phyloP scores from a whole-genome alignment of 768 basidiomycete genomes.

The Lentinula edodes region DNA sequence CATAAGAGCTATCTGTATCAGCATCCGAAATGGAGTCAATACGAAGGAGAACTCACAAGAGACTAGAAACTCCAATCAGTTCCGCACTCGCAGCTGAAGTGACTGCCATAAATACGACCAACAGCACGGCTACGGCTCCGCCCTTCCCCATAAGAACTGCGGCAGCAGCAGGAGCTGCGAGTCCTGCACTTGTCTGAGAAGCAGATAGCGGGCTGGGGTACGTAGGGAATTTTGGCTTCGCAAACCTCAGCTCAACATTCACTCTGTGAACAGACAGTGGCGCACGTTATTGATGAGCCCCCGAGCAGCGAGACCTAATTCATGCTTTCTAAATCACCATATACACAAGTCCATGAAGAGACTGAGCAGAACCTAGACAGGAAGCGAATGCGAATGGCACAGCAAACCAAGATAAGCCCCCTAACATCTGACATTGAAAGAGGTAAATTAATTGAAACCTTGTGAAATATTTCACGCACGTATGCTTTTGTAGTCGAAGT shows the following conservation, averaged over 20 bases:
- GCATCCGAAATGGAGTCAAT: background rate
- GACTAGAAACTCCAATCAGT: conserved; percentile 37
- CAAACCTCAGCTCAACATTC: background rate
- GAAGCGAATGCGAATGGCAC: conserved; percentile 49
- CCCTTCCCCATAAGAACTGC: conserved; percentile 39
- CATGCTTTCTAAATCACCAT: background rate
- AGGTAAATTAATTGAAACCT: background rate
- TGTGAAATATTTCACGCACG: conserved; percentile 19
- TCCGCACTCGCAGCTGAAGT: conserved; percentile 42
- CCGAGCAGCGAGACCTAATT: conserved; percentile 26
- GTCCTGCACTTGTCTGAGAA: conserved; percentile 33
- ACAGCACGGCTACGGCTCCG: conserved; percentile 36
- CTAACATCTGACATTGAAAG: conserved; percentile 36
- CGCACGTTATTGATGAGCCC: conserved; percentile 27
- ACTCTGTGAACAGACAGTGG: background rate
- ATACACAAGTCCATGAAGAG: background rate
- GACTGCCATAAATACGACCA: conserved; percentile 38
- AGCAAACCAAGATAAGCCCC: conserved; percentile 53
- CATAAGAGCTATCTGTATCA: conserved; percentile 31
- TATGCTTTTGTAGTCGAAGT: conserved; percentile 47
- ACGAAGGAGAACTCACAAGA: conserved; percentile 28
- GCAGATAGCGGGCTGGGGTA: conserved; percentile 38
- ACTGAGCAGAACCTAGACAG: conserved; percentile 27
- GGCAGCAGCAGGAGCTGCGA: conserved; percentile 42
- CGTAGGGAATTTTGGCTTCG: conserved; percentile 46